Conservation (phyloP, 2,329 filamentous ascomycete species). For the Exserohilum turcica region DNA sequence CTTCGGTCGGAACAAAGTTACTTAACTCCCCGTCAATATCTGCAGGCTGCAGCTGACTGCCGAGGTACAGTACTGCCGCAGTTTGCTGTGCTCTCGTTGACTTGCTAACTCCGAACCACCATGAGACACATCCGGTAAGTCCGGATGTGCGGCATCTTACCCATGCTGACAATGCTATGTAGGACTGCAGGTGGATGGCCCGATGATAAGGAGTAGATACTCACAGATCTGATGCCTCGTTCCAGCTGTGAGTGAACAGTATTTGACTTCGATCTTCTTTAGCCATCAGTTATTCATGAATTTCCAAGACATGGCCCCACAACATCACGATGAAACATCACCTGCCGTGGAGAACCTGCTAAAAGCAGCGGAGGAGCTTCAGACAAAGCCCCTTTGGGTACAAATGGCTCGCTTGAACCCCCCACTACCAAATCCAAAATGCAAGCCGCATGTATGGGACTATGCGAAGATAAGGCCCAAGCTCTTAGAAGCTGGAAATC, state of each 20-base stretch:
- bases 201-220: no score
- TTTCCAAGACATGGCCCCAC: no score
- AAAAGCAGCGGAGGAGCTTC: not conserved
- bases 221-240: no score
- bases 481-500: slow-evolving; percentile 45
- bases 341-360: not conserved
- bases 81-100: not conserved
- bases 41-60: not conserved
- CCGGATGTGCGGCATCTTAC: not conserved
- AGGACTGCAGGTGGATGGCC: not conserved
- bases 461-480: slow-evolving; percentile 46
- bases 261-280: no score
- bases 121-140: not conserved
- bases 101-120: not conserved
- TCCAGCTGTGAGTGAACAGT: no score
- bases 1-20: not conserved
- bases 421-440: slow-evolving; percentile 53
- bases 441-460: slow-evolving; percentile 48
- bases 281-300: no score
- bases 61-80: not conserved
- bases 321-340: no score
- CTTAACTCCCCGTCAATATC: not conserved
- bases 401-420: slow-evolving; percentile 57
- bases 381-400: slow-evolving; percentile 52
- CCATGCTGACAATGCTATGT: not conserved